phyloP scores from a whole-genome alignment of 768 basidiomycete genomes.

The Grammothele lineata region DNA sequence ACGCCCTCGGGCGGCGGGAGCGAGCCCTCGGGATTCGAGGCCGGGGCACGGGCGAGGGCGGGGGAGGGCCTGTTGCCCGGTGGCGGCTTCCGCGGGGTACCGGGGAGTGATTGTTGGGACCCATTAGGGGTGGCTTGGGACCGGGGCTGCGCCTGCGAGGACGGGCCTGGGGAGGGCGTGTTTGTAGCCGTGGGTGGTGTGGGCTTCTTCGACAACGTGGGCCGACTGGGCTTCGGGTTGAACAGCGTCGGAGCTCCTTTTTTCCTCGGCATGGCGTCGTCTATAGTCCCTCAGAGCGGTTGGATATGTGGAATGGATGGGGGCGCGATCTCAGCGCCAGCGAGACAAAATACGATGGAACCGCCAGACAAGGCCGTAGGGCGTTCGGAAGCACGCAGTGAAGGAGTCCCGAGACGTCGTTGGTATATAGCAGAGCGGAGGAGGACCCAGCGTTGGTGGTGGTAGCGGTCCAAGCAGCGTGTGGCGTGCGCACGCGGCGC shows the following conservation, averaged over 20 bases:
- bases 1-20: conserved; percentile 48
- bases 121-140: too few species aligned
- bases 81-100: conserved; percentile 13
- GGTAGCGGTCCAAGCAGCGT: conserved; percentile 34
- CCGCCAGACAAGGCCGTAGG: not conserved
- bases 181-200: conserved; percentile 3
- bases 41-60: conserved; percentile 6
- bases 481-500: conserved; percentile 9
- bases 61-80: not conserved
- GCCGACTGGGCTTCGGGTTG: conserved; percentile 59
- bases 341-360: too few species aligned
- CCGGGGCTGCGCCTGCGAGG: not conserved
- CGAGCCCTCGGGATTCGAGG: too few species aligned
- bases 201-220: conserved; percentile 28
- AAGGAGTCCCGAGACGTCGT: conserved; percentile 1
- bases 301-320: not conserved
- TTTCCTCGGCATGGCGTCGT: conserved; percentile 12
- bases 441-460: conserved; percentile 30
- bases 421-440: conserved; percentile 6
- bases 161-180: conserved; percentile 12
- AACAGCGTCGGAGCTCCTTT: conserved; percentile 37
- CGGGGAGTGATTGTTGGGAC: conserved; percentile 7
- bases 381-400: conserved; percentile 3
- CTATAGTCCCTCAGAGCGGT: too few species aligned
- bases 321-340: not conserved